Base-by-base conservation (phyloP, 176 grass and related monocot species). In the Paspalum notatum region DNA sequence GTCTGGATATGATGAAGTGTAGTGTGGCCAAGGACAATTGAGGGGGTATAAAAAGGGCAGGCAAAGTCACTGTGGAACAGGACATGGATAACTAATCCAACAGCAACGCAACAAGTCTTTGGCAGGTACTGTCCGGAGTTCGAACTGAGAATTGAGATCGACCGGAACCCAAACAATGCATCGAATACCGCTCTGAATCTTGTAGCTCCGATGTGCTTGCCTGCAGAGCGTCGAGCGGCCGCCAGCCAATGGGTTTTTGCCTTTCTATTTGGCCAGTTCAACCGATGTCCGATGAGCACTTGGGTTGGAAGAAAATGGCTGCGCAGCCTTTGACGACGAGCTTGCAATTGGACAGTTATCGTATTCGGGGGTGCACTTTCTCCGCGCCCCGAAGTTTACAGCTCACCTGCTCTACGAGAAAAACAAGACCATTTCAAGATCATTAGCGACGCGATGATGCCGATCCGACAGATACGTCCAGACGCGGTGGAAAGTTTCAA, bases 1-100 rank as follows among this genome's bases (percentile, higher is more conserved):
- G 51, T 21, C 51, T 49, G 3, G 62, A 38, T 54, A 37, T 9
- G 44, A 32, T 52, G 24, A 59, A 42, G 54, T 43, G 45, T 67
- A 41, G 54, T 59, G 64, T 68, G 32, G 18, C 17, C 12, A 16
- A n/a, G 18, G 25, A 16, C 66, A 54, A 55, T 21, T 17, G 68
- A 44, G 55, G 53, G 37, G 67, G 53, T 84, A 77, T 87, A 87
- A 85, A 84, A 90, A 82, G 77, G 66, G 66, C 57, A 62, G 76
- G 55, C 32, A 74, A 82, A 80, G 81, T 47, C 38, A 37, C 25
- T 66, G 48, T 45, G 69, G 86, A 83, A 79, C 82, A 71, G 37
- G 82, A 58, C 22, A 2, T 51, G 39, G 9, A 27, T 7, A 76
- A 82, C 68, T 14, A 27, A 20, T 71, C 40, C 64, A 62, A 77